A percentile compares a stretch with the other conserved stretches of the same genome.
Evolutionary conservation across 2,329 filamentous ascomycete species (phyloP).

Genomic region (Knufia petricola): DNA sequence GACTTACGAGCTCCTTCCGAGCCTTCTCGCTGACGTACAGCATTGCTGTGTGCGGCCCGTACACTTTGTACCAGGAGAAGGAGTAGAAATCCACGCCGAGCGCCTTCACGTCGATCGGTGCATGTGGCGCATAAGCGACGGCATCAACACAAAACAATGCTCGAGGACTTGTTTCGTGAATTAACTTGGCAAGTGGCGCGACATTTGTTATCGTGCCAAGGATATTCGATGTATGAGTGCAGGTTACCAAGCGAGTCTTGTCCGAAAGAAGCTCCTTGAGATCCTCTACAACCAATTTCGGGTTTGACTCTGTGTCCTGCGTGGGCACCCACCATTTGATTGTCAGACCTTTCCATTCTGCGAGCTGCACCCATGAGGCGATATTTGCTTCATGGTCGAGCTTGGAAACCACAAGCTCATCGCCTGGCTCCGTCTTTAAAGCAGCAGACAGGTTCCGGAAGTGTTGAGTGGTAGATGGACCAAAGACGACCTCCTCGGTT

Average conservation of each 20-base stretch:
- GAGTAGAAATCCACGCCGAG: slow-evolving; percentile 65
- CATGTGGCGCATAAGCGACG: slow-evolving; percentile 67
- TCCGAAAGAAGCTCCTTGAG: slow-evolving; percentile 50
- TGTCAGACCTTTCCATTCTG: slow-evolving; percentile 48
- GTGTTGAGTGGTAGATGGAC: slow-evolving; percentile 65
- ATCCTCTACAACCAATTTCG: slow-evolving; percentile 49
- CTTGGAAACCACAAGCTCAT: slow-evolving; percentile 61
- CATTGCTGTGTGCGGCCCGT: slow-evolving; percentile 63
- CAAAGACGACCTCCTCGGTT: slow-evolving; percentile 60
- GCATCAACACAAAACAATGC: slow-evolving; percentile 64
- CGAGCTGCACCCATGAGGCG: slow-evolving; percentile 62
- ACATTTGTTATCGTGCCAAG: slow-evolving; percentile 56
- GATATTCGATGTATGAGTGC: slow-evolving; percentile 65
- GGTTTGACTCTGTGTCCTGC: slow-evolving; percentile 46
- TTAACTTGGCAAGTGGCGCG: slow-evolving; percentile 28
- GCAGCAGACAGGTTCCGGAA: slow-evolving; percentile 59
- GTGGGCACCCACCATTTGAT: slow-evolving; percentile 61
- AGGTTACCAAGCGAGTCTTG: slow-evolving; percentile 58
- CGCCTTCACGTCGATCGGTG: slow-evolving; percentile 56
- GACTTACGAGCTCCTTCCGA: slow-evolving; percentile 46
- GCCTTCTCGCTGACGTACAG: slow-evolving; percentile 55
- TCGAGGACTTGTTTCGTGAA: slow-evolving; percentile 36
- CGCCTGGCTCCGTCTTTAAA: slow-evolving; percentile 44
- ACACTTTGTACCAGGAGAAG: slow-evolving; percentile 80
- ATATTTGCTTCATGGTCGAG: slow-evolving; percentile 73